A percentile compares a stretch with the other conserved stretches of the same genome.
These are phyloP conservation scores for Haplosporangium sp. DNA, from an alignment of 371 early-diverging fungal genomes.

Conservation along the genomic window DNA sequence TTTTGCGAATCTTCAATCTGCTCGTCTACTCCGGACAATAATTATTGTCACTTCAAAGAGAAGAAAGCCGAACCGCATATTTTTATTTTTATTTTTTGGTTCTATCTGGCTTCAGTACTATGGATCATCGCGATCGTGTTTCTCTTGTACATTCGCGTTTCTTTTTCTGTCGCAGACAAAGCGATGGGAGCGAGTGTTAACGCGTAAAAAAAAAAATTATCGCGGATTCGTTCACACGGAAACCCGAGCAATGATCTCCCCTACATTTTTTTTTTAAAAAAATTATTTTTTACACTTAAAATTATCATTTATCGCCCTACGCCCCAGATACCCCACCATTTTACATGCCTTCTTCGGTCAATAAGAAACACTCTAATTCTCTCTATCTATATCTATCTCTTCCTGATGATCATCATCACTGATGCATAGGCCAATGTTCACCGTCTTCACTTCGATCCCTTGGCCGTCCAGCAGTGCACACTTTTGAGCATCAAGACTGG, in stretches of 20 bases:
- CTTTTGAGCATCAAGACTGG: slow-evolving; percentile 90
- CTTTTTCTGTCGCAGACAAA: too few relatives aligned
- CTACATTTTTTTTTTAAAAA: slow-evolving; percentile 15
- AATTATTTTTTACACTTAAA: neutral
- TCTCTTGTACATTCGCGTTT: too few relatives aligned
- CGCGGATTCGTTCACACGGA: slow-evolving; percentile 1
- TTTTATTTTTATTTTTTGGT: slow-evolving; percentile 1
- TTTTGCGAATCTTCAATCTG: neutral
- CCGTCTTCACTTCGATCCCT: slow-evolving; percentile 77
- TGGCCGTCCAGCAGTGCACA: slow-evolving; percentile 86
- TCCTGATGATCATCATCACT: neutral
- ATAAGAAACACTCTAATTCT: neutral
- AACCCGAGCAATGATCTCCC: slow-evolving; percentile 8
- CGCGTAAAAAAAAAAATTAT: slow-evolving; percentile 1
- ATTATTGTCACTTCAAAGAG: slow-evolving; percentile 52
- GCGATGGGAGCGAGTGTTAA: neutral
- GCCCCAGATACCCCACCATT: too few relatives aligned
- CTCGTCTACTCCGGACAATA: neutral
- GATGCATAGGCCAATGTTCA: slow-evolving; percentile 77
- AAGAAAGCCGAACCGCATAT: slow-evolving; percentile 42
- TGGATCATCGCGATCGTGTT: too few relatives aligned
- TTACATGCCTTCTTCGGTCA: too few relatives aligned
- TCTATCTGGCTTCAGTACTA: neutral
- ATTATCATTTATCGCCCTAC: too few relatives aligned
- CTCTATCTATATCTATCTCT: neutral